Conservation (phyloP, 2,329 filamentous ascomycete species). For the Acephala macrosclerotiorum region DNA sequence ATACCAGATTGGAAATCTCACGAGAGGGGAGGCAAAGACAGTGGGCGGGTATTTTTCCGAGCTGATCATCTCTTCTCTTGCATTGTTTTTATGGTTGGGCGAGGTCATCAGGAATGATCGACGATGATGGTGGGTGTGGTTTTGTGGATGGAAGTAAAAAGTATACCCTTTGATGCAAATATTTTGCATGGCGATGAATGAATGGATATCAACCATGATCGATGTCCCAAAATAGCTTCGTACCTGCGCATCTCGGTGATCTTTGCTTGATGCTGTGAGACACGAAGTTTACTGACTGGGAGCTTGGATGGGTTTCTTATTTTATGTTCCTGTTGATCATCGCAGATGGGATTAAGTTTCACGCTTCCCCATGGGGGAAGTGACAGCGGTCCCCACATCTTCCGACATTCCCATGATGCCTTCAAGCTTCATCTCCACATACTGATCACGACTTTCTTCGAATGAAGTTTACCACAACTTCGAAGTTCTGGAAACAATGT, state of each 20-base stretch:
- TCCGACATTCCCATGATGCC: too few relatives aligned
- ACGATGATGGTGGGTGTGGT: neutral
- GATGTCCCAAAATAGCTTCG: neutral
- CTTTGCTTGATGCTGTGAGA: neutral
- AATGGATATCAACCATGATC: neutral
- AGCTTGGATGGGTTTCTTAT: neutral
- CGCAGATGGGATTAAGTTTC: neutral
- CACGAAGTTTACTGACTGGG: neutral
- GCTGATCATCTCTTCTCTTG: conserved; percentile 1
- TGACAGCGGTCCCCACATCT: too few relatives aligned
- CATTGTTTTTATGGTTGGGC: neutral
- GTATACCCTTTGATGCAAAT: conserved; percentile 1
- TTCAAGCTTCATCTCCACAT: neutral
- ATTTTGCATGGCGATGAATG: neutral
- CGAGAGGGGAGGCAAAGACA: neutral
- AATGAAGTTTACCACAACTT: neutral
- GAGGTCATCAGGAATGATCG: neutral
- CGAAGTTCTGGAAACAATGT: neutral
- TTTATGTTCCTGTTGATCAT: neutral
- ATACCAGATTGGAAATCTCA: too few relatives aligned
- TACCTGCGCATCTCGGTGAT: neutral
- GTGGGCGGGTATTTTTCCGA: conserved; percentile 6
- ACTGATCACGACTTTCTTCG: neutral
- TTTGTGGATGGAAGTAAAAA: conserved; percentile 1
- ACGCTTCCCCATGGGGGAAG: too few relatives aligned